phyloP scores from a whole-genome alignment of 169 alveolate species.

The Neospora caninum region DNA sequence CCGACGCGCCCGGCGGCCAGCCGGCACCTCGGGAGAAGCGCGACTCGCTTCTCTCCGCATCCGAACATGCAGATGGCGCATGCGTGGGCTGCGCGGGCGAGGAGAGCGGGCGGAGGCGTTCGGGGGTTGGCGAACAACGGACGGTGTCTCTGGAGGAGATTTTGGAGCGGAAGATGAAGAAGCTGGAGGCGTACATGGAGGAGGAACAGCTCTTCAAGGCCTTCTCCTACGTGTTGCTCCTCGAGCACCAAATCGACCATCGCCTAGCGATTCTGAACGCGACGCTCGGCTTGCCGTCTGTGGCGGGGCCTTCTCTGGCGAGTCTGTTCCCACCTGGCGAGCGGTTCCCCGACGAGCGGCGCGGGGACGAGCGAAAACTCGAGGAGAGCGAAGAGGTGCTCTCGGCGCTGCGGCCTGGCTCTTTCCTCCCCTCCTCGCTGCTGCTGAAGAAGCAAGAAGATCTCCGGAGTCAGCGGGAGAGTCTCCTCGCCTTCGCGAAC shows the following conservation, averaged over 20 bases:
- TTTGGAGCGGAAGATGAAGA: conserved; percentile 20
- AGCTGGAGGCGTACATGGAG: conserved; percentile 32
- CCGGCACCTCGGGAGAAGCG: neutral
- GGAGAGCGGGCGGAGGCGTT: neutral
- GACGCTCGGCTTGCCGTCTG: neutral
- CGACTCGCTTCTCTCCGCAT: no score
- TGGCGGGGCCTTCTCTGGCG: neutral
- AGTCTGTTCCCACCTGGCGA: neutral
- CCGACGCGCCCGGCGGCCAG: neutral
- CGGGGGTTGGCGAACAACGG: neutral
- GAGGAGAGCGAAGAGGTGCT: neutral
- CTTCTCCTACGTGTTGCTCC: neutral
- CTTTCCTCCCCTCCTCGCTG: neutral
- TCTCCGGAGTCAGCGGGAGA: neutral
- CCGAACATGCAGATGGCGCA: neutral
- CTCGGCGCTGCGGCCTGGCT: neutral
- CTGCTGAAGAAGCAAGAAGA: neutral
- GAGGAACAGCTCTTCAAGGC: conserved; percentile 47
- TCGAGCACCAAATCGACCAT: conserved; percentile 28
- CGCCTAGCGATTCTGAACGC: neutral
- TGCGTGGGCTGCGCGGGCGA: neutral
- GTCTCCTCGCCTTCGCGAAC: neutral
- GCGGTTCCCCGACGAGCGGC: neutral
- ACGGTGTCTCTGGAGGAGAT: neutral
- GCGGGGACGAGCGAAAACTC: neutral